These are phyloP conservation scores for Odonthalia washingtoniensis DNA, from an alignment of 31 red algal genomes.

Conservation along the genomic window DNA sequence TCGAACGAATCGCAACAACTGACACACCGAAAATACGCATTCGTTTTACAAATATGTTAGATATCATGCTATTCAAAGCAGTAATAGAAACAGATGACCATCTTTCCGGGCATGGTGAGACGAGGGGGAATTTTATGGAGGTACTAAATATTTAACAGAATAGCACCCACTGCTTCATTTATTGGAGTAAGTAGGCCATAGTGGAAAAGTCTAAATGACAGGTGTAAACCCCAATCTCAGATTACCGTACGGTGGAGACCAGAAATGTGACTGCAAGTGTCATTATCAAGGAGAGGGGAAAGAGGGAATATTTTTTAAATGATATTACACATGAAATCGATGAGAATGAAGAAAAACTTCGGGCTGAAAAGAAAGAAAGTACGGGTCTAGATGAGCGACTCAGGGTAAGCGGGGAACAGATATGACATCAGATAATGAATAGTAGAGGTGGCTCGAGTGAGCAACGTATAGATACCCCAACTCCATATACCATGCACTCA, in stretches of 20 bases:
- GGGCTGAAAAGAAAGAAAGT: neutral
- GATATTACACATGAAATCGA: constrained; percentile 10
- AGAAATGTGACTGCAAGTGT: neutral
- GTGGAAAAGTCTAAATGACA: constrained; percentile 13
- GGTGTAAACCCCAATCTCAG: neutral
- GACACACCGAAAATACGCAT: no score
- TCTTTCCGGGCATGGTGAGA: no score
- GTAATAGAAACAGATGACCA: no score
- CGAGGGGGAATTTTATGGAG: no score
- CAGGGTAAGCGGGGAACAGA: neutral
- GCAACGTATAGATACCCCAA: neutral
- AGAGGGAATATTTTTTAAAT: neutral
- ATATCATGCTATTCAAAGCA: no score
- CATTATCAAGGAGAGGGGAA: neutral
- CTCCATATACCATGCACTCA: neutral
- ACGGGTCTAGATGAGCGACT: neutral
- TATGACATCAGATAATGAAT: no score
- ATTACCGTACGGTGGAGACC: neutral
- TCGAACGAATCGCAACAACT: no score
- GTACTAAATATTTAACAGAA: neutral
- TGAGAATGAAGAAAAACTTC: neutral
- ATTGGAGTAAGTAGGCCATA: neutral
- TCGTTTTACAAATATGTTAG: no score
- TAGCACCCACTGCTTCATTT: neutral
- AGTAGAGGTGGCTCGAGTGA: no score